Evolutionary conservation across 1,139 yeast genomes (phyloP).

Genomic region (Pichia sp.): DNA sequence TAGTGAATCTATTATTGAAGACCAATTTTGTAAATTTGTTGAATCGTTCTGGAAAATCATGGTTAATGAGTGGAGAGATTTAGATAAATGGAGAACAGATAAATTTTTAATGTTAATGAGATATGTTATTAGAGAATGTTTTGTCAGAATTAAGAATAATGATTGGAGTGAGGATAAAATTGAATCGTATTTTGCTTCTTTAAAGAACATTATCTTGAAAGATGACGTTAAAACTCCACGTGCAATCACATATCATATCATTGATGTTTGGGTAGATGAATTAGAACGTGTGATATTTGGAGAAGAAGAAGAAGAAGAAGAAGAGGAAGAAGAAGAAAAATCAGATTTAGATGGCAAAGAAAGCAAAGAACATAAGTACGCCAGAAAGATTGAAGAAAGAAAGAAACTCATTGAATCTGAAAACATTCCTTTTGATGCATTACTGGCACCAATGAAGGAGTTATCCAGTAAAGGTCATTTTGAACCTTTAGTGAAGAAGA

Average conservation of each 20-base stretch:
- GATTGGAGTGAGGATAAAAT: slow-evolving; percentile 53
- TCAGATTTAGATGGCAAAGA: slow-evolving; percentile 34
- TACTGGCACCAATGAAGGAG: slow-evolving; percentile 53
- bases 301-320: slow-evolving; percentile 38
- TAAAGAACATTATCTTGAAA: slow-evolving; percentile 38
- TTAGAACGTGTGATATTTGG: slow-evolving; percentile 59
- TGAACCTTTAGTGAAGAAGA: slow-evolving; percentile 62
- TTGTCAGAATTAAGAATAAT: slow-evolving; percentile 47
- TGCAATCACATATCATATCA: slow-evolving; percentile 78
- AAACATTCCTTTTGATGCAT: slow-evolving; percentile 45
- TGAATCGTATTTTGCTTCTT: slow-evolving; percentile 38
- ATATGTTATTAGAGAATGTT: slow-evolving; percentile 61
- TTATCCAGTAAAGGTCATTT: slow-evolving; percentile 45
- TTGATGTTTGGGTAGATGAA: slow-evolving; percentile 83
- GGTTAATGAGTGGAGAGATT: slow-evolving; percentile 72
- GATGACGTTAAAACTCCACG: slow-evolving; percentile 57
- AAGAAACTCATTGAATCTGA: slow-evolving; percentile 8
- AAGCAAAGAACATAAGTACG: slow-evolving; percentile 10
- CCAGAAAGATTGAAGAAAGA: slow-evolving; percentile 6
- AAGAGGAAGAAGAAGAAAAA: slow-evolving; percentile 32
- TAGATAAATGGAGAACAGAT: slow-evolving; percentile 85
- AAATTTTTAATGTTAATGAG: slow-evolving; percentile 78
- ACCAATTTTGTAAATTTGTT: slow-evolving; percentile 45
- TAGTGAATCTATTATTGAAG: slow-evolving; percentile 38
- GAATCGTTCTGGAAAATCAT: slow-evolving; percentile 80